These are phyloP conservation scores for Cadophora gregata DNA, from an alignment of 2,329 filamentous ascomycete species.

Conservation along the genomic window DNA sequence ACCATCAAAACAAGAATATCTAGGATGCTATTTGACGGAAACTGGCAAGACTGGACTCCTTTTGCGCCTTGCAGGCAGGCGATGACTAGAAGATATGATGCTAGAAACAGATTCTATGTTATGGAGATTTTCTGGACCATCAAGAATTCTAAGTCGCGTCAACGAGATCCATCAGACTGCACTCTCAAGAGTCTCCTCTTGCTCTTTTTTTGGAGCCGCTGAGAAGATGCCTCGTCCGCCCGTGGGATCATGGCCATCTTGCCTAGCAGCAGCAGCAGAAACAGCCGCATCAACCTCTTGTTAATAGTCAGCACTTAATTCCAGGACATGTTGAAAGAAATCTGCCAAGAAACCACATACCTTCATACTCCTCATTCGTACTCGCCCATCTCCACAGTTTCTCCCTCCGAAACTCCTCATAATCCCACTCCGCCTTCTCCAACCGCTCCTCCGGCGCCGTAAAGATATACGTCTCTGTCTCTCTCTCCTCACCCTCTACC, in stretches of 20 bases:
- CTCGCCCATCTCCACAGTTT: conserved; percentile 63
- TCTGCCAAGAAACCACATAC: conserved; percentile 10
- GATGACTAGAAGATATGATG: neutral
- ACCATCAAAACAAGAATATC: too few relatives aligned
- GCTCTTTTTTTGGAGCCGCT: neutral
- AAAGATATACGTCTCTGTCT: conserved; percentile 70
- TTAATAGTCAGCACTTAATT: conserved; percentile 13
- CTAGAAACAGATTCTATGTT: neutral
- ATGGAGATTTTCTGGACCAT: neutral
- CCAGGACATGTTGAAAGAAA: neutral
- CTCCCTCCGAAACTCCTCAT: conserved; percentile 78
- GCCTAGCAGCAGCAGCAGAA: conserved; percentile 11
- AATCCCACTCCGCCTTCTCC: conserved; percentile 85
- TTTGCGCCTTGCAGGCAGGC: neutral
- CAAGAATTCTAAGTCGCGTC: neutral
- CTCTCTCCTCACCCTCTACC: conserved; percentile 37
- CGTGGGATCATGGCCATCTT: conserved; percentile 21
- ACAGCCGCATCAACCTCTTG: conserved; percentile 25
- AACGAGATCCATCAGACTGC: conserved; percentile 11
- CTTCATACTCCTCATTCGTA: conserved; percentile 37
- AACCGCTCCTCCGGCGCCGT: conserved; percentile 54
- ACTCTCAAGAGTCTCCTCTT: conserved; percentile 16
- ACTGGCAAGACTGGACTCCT: too few relatives aligned
- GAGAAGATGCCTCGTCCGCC: conserved; percentile 22
- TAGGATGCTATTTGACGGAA: too few relatives aligned